phyloP scores from a whole-genome alignment of 2,329 filamentous ascomycete species.

The Penicillium frequentans region DNA sequence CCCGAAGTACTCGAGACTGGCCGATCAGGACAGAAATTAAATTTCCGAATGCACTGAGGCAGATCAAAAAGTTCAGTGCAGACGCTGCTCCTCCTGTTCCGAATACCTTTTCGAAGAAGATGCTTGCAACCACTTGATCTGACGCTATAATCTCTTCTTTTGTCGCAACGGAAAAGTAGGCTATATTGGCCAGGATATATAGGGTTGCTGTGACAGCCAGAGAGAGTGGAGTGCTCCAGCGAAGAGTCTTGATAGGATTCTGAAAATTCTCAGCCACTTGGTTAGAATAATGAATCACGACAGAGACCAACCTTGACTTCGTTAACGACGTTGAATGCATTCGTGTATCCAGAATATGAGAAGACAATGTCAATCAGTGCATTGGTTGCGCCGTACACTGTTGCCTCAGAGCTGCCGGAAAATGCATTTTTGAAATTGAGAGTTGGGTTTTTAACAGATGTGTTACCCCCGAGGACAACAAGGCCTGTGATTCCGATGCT shows the following conservation, averaged over 20 bases:
- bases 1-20: conserved; percentile 57
- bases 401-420: conserved; percentile 46
- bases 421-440: conserved; percentile 59
- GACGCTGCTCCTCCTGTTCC: conserved; percentile 50
- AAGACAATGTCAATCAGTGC: conserved; percentile 62
- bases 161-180: conserved; percentile 60
- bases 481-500: conserved; percentile 60
- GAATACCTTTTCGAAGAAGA: conserved; percentile 63
- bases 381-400: conserved; percentile 52
- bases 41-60: conserved; percentile 60
- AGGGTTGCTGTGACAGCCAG: conserved; percentile 54
- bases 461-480: conserved; percentile 61
- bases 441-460: conserved; percentile 50
- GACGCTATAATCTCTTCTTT: conserved; percentile 56
- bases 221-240: conserved; percentile 51
- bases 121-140: conserved; percentile 55
- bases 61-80: conserved; percentile 59
- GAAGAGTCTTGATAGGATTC: conserved; percentile 59
- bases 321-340: conserved; percentile 63
- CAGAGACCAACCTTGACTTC: conserved; percentile 51
- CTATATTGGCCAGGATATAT: conserved; percentile 61
- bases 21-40: conserved; percentile 58
- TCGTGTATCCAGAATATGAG: conserved; percentile 58
- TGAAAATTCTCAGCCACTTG: conserved; percentile 22
- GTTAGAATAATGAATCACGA: neutral